Percentiles rank a stretch among this genome's conserved stretches.
Conservation (phyloP, 2,329 filamentous ascomycete species). For the Elsinoe perseae region DNA sequence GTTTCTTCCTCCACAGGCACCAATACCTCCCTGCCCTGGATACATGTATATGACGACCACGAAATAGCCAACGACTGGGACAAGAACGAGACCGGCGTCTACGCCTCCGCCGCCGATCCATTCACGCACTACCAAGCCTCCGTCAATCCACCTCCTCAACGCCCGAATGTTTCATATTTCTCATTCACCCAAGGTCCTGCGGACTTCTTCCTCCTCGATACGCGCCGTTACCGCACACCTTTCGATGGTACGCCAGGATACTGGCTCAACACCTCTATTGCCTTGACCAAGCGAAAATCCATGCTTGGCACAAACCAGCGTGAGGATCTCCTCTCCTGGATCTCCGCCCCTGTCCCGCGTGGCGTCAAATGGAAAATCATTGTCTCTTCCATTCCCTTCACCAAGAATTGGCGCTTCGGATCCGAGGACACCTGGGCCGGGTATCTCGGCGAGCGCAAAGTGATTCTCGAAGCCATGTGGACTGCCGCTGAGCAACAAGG, state of each 20-base stretch:
- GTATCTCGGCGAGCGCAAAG: slow-evolving; percentile 70
- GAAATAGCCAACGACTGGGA: slow-evolving; percentile 95
- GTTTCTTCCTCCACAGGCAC: slow-evolving; percentile 12
- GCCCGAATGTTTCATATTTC: slow-evolving; percentile 67
- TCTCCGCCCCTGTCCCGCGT: slow-evolving; percentile 61
- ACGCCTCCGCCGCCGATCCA: slow-evolving; percentile 69
- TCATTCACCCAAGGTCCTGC: slow-evolving; percentile 84
- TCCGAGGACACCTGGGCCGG: slow-evolving; percentile 89
- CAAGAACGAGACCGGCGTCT: slow-evolving; percentile 71
- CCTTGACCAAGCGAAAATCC: slow-evolving; percentile 50
- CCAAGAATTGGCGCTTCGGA: slow-evolving; percentile 93
- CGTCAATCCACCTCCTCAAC: slow-evolving; percentile 67
- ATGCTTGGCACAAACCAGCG: slow-evolving; percentile 82
- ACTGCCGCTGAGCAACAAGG: slow-evolving; percentile 62
- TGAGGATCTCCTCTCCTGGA: slow-evolving; percentile 68
- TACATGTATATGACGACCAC: slow-evolving; percentile 93
- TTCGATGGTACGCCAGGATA: slow-evolving; percentile 54
- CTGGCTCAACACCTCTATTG: slow-evolving; percentile 35
- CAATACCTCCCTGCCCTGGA: slow-evolving; percentile 64
- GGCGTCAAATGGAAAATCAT: slow-evolving; percentile 92
- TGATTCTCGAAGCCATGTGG: slow-evolving; percentile 88
- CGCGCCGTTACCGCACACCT: slow-evolving; percentile 71
- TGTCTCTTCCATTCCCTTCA: slow-evolving; percentile 85
- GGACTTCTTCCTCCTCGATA: slow-evolving; percentile 91
- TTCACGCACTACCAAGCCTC: slow-evolving; percentile 80